A percentile compares a stretch with the other conserved stretches of the same genome.
Conservation (phyloP, 2,329 filamentous ascomycete genomes). For the Stromatinia cepivora region DNA sequence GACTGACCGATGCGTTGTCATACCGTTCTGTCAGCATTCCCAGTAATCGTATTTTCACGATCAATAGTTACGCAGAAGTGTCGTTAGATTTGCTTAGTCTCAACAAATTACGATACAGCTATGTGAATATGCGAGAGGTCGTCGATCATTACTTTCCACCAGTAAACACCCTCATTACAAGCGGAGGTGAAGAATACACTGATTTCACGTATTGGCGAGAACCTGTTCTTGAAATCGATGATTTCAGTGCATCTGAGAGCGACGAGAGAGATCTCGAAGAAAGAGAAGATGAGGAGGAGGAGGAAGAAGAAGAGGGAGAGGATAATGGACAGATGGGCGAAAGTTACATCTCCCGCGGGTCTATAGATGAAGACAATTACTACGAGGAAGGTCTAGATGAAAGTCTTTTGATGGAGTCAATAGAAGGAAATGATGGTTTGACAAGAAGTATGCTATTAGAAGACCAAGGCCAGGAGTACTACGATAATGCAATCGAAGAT, state of each 20-base stretch:
- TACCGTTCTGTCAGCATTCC: slow-evolving; percentile 97
- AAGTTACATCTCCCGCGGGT: slow-evolving; percentile 57
- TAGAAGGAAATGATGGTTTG: slow-evolving; percentile 36
- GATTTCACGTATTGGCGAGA: slow-evolving; percentile 98
- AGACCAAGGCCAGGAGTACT: slow-evolving; percentile 29
- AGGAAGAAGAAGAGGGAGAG: slow-evolving; percentile 52
- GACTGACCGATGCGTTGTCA: slow-evolving; percentile 91
- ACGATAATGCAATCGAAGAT: slow-evolving; percentile 21
- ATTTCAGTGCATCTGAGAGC: slow-evolving; percentile 83
- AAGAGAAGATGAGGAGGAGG: slow-evolving; percentile 51
- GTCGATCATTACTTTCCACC: slow-evolving; percentile 98
- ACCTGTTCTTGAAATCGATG: slow-evolving; percentile 76
- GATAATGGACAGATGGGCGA: slow-evolving; percentile 54
- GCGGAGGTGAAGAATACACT: slow-evolving; percentile 90
- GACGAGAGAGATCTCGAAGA: slow-evolving; percentile 57
- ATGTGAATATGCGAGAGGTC: slow-evolving; percentile 94
- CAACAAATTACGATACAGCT: slow-evolving; percentile 94
- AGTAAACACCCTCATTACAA: slow-evolving; percentile 79
- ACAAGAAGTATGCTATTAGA: slow-evolving; percentile 38
- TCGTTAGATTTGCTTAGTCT: slow-evolving; percentile 85
- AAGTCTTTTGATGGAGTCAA: slow-evolving; percentile 35
- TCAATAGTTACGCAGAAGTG: slow-evolving; percentile 97
- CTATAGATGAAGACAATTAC: slow-evolving; percentile 48
- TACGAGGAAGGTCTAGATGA: slow-evolving; percentile 40
- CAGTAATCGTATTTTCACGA: slow-evolving; percentile 92